A percentile compares a stretch with the other conserved stretches of the same genome.
Conservation (phyloP, 768 basidiomycete genomes). For the Psilocybe cyanescens region DNA sequence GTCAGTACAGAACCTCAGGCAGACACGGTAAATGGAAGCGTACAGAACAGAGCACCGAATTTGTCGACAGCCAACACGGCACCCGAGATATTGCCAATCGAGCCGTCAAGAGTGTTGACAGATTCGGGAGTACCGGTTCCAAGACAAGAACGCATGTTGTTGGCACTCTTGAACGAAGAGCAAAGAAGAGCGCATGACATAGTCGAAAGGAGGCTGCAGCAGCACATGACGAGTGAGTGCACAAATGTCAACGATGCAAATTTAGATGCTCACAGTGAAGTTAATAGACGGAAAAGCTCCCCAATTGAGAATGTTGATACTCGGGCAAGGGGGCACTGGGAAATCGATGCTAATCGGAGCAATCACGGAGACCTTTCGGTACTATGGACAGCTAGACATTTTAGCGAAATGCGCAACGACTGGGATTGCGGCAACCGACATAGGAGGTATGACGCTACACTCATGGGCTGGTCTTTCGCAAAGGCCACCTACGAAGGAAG, state of each 20-base stretch:
- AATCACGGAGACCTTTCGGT: conserved; percentile 35
- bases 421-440: conserved; percentile 41
- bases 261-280: neutral
- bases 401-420: conserved; percentile 42
- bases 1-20: too few relatives aligned
- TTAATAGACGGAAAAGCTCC: neutral
- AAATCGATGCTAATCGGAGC: conserved; percentile 45
- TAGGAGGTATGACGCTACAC: conserved; percentile 40
- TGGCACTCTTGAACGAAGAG: neutral
- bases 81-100: neutral
- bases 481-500: neutral
- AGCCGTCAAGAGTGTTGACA: neutral
- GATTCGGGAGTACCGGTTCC: neutral
- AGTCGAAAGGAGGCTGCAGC: neutral
- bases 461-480: conserved; percentile 28
- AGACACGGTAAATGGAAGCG: too few relatives aligned
- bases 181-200: neutral
- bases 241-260: neutral
- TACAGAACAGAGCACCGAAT: too few relatives aligned
- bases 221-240: neutral
- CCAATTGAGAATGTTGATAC: conserved; percentile 39
- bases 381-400: neutral
- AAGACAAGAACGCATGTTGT: neutral
- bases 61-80: too few relatives aligned
- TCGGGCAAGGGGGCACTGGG: conserved; percentile 46